These are phyloP conservation scores for Cafeteria roenbergensis DNA, from an alignment of 108 stramenopile genomes.

Conservation along the genomic window DNA sequence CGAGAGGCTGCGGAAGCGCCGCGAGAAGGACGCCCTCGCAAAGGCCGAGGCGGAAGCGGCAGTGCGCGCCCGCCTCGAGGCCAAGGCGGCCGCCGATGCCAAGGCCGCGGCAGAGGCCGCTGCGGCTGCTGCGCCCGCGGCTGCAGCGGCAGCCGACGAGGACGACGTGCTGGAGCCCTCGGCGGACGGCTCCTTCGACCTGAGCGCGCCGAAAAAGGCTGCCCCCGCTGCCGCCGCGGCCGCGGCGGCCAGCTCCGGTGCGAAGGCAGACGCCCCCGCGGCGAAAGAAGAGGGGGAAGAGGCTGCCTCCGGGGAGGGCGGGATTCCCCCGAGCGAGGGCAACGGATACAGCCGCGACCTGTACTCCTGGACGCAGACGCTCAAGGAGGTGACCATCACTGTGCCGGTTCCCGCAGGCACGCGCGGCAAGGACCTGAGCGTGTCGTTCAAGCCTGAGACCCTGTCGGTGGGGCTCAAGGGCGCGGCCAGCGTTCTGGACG, in stretches of 20 bases:
- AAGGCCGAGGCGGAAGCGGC: no score
- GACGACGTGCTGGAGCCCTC: conserved; percentile 48
- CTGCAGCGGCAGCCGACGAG: conserved; percentile 21
- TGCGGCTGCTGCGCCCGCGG: not conserved
- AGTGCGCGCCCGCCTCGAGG: no score
- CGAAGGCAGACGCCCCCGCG: conserved; percentile 4
- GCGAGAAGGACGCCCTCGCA: not conserved
- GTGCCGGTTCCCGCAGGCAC: conserved; percentile 72
- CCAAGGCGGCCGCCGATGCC: no score
- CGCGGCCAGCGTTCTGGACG: conserved; percentile 56
- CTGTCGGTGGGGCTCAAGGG: conserved; percentile 64
- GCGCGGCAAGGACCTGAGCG: conserved; percentile 67
- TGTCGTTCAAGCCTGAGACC: conserved; percentile 57
- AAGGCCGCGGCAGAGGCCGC: not conserved
- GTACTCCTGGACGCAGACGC: conserved; percentile 93
- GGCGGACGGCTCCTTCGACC: conserved; percentile 8
- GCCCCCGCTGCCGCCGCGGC: conserved; percentile 6
- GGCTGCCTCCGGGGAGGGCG: conserved; percentile 44
- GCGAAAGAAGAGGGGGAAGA: conserved; percentile 30
- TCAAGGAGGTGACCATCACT: conserved; percentile 67
- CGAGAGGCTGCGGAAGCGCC: not conserved
- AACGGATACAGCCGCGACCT: conserved; percentile 80
- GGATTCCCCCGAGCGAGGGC: conserved; percentile 62
- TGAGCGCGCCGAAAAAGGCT: conserved; percentile 1
- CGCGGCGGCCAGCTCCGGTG: conserved; percentile 1